phyloP scores from a whole-genome alignment of 2,329 filamentous ascomycete species.

The Monilinia laxa region DNA sequence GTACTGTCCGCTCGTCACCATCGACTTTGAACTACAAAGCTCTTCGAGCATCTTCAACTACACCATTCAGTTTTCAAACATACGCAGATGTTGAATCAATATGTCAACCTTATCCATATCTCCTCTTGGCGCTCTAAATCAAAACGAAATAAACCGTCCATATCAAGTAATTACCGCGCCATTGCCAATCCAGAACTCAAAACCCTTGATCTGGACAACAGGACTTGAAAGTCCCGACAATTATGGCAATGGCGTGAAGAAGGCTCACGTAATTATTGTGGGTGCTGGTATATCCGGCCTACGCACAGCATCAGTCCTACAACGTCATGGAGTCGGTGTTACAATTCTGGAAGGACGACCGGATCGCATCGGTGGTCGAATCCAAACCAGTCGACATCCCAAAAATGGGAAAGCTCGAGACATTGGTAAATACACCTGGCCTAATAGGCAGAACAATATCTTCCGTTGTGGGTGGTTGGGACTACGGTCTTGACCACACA shows the following conservation, averaged over 20 bases:
- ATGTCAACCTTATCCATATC: slow-evolving; percentile 39
- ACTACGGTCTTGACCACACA: slow-evolving; percentile 35
- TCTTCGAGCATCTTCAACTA: slow-evolving; percentile 6
- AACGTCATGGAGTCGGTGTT: slow-evolving; percentile 52
- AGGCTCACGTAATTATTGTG: slow-evolving; percentile 50
- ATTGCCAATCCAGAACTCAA: slow-evolving; percentile 22
- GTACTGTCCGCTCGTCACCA: background rate
- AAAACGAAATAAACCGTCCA: slow-evolving; percentile 36
- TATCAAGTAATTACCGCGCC: slow-evolving; percentile 23
- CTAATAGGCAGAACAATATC: slow-evolving; percentile 34
- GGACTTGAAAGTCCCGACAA: slow-evolving; percentile 27
- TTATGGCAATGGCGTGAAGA: slow-evolving; percentile 30
- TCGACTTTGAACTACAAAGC: background rate
- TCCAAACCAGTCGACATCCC: slow-evolving; percentile 43
- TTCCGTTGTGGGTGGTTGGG: slow-evolving; percentile 39
- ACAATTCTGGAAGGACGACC: slow-evolving; percentile 55
- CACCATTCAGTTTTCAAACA: slow-evolving; percentile 7
- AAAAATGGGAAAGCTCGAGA: slow-evolving; percentile 39
- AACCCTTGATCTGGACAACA: slow-evolving; percentile 22
- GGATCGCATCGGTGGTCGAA: slow-evolving; percentile 53
- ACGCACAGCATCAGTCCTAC: slow-evolving; percentile 54
- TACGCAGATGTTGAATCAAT: slow-evolving; percentile 40
- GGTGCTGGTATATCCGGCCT: slow-evolving; percentile 59
- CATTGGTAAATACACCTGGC: slow-evolving; percentile 44
- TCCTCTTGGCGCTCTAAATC: slow-evolving; percentile 38